Evolutionary conservation across 2,329 filamentous ascomycete species (phyloP).

Genomic region (Rhytidhysteron rufulum): DNA sequence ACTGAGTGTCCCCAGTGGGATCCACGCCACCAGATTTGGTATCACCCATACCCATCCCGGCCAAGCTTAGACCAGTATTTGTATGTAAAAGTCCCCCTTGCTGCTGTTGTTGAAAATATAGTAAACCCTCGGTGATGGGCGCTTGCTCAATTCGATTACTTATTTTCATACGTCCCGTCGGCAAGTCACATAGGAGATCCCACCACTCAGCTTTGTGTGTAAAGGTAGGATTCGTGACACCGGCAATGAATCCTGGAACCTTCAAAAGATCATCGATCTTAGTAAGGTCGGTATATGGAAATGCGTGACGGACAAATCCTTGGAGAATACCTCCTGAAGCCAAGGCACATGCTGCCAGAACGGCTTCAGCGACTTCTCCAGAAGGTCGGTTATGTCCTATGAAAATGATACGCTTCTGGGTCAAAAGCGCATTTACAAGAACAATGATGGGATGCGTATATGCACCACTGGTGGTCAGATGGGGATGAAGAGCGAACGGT

Average conservation of each 20-base stretch:
- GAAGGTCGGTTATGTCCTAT: slow-evolving; percentile 93
- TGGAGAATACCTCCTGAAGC: slow-evolving; percentile 88
- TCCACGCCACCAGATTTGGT: slow-evolving; percentile 48
- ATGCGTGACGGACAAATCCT: slow-evolving; percentile 93
- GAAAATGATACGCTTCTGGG: slow-evolving; percentile 95
- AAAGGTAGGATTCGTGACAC: slow-evolving; percentile 95
- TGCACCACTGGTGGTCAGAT: slow-evolving; percentile 87
- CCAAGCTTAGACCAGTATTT: slow-evolving; percentile 14
- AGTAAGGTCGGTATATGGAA: slow-evolving; percentile 95
- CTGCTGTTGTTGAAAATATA: slow-evolving; percentile 83
- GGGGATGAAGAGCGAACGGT: slow-evolving; percentile 80
- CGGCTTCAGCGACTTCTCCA: slow-evolving; percentile 94
- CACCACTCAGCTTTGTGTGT: slow-evolving; percentile 96
- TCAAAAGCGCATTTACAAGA: slow-evolving; percentile 88
- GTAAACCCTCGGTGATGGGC: slow-evolving; percentile 75
- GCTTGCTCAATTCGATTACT: slow-evolving; percentile 81
- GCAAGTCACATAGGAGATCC: slow-evolving; percentile 92
- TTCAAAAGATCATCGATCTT: slow-evolving; percentile 96
- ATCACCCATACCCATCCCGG: slow-evolving; percentile 25
- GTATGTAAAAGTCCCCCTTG: slow-evolving; percentile 24
- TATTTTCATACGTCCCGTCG: slow-evolving; percentile 90
- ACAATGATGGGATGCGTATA: slow-evolving; percentile 93
- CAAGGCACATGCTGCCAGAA: slow-evolving; percentile 90
- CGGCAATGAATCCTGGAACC: slow-evolving; percentile 95
- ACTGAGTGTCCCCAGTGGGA: slow-evolving; percentile 78